Evolutionary conservation across 441 rosid genomes (phyloP).

Genomic region (Erodium trifolium): DNA sequence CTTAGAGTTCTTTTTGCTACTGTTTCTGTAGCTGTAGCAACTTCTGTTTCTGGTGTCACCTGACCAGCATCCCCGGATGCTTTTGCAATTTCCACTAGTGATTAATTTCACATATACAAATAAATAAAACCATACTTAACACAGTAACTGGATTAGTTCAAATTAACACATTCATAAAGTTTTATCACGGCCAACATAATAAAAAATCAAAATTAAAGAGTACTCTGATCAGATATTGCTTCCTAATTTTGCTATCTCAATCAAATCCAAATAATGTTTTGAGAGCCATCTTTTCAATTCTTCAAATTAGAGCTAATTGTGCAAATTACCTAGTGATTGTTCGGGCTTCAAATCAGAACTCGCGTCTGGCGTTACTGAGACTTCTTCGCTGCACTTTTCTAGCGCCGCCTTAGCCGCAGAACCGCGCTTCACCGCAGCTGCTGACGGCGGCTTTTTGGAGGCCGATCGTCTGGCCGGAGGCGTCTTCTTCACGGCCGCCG

Average conservation of each 20-base stretch:
- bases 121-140: neutral
- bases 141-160: too few relatives aligned
- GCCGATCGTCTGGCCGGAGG: conserved; percentile 30
- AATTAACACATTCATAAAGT: too few relatives aligned
- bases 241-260: neutral
- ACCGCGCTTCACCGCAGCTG: conserved; percentile 19
- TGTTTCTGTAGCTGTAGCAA: conserved; percentile 15
- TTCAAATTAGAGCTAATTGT: neutral
- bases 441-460: conserved; percentile 12
- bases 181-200: neutral
- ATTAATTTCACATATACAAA: neutral
- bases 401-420: conserved; percentile 20
- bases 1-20: conserved; percentile 28
- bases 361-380: neutral
- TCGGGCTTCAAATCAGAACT: conserved; percentile 23
- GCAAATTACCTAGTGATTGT: conserved; percentile 25
- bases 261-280: neutral
- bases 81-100: conserved; percentile 25
- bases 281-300: neutral
- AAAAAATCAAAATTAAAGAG: neutral
- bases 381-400: conserved; percentile 22
- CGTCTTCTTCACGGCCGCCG: conserved; percentile 26
- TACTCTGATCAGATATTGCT: neutral
- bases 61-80: too few relatives aligned
- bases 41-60: conserved; percentile 1